Evolutionary conservation across 495 filamentous ascomycete genomes (phyloP), one percentile per base, ranked within the genome.

Genomic region (Penicillium waksmanii): DNA sequence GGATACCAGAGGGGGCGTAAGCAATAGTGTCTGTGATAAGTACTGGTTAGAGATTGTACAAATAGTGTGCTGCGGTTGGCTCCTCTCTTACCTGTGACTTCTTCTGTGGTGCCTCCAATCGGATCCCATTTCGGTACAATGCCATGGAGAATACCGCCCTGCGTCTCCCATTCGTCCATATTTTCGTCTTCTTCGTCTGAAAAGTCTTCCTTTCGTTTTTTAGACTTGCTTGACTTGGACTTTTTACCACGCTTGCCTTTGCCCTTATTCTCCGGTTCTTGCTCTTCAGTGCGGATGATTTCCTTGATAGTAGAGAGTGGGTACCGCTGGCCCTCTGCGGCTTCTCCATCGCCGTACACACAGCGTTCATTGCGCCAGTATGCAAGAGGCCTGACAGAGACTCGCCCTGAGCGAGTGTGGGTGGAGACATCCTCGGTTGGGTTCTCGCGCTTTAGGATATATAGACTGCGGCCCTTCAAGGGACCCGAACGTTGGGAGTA

Each of bases 301-400:
- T 89, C 90, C 60, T 90, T 86, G 52, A 95, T 85, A 5, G 77
- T 83, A 1, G 85, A 84, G 42, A 93, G 66, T 13, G 86, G 76
- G 57, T 85, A 85, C 50, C 81, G 67, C 60, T 74, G 75, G 49
- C 80, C 79, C 46, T 82, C 78, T 12, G 72, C 75, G 17, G 77
- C 77, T 53, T 78, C 79, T 33, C 81, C 82, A 58, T 88, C 80
- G 11, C 84, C 85, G 69, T 87, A 92, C 3, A 92, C 81, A 54
- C 88, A 81, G 23, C 84, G 84, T 67, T 98, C 95, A 55, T 91
- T 91, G 53, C 85, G 86, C 95, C 95, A 98, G 69, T 80, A 94
- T 38, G 87, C 85, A n/a, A 97, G 72, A 7, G 95, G 95, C 59
- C 88, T 85, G 55, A 93, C 82, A 13, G 80, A 80, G 5, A 78